Percentiles rank a stretch among this genome's conserved stretches.
Conservation (phyloP, 805 yeast species). For the Wickerhamiella vanderwaltii region DNA sequence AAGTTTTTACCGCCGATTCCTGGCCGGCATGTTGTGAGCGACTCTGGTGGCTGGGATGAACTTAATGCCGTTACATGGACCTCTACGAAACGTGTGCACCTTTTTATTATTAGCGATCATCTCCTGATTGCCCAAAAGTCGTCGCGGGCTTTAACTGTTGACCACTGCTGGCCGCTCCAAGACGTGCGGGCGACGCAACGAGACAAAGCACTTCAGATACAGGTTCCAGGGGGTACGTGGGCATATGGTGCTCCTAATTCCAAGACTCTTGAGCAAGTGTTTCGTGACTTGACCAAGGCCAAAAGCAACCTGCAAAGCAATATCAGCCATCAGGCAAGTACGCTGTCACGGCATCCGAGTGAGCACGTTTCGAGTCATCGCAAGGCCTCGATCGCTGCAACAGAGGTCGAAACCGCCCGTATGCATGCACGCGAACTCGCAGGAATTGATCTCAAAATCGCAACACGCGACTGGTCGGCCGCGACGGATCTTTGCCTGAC, state of each 20-base stretch:
- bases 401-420: slow-evolving; percentile 32
- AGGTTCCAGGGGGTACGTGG: not conserved
- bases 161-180: slow-evolving; percentile 65
- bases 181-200: slow-evolving; percentile 34
- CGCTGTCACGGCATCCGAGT: not conserved
- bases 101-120: slow-evolving; percentile 68
- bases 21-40: slow-evolving; percentile 68
- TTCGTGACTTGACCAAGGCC: not conserved
- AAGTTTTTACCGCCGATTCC: slow-evolving; percentile 61
- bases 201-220: slow-evolving; percentile 5
- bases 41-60: slow-evolving; percentile 78
- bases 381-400: not conserved
- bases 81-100: slow-evolving; percentile 59
- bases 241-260: not conserved
- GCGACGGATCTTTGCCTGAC: slow-evolving; percentile 19
- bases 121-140: slow-evolving; percentile 51
- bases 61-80: slow-evolving; percentile 77
- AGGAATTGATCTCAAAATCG: slow-evolving; percentile 54
- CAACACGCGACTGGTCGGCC: slow-evolving; percentile 45
- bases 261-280: not conserved
- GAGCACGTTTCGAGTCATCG: not conserved
- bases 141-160: slow-evolving; percentile 43
- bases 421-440: slow-evolving; percentile 50
- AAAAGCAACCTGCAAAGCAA: not conserved
- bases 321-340: not conserved